These are phyloP conservation scores for Neoboletus subvelutipes DNA, from an alignment of 768 basidiomycete species.

Conservation along the genomic window DNA sequence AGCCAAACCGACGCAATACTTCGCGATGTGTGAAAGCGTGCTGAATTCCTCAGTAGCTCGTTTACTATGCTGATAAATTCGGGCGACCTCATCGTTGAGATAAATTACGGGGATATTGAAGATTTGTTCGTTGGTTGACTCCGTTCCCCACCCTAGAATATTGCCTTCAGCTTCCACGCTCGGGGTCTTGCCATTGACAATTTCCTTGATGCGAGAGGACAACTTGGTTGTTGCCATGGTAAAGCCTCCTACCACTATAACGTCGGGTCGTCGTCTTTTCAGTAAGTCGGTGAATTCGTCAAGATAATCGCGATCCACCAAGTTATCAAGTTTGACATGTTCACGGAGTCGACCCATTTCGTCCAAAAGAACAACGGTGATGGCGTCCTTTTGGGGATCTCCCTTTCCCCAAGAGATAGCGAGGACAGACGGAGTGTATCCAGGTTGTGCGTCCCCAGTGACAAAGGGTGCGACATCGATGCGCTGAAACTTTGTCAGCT, in stretches of 20 bases:
- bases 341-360: constrained; percentile 89
- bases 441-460: constrained; percentile 60
- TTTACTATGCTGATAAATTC: constrained; percentile 89
- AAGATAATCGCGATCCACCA: constrained; percentile 64
- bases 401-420: constrained; percentile 95
- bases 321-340: constrained; percentile 84
- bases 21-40: constrained; percentile 69
- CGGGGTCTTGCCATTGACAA: constrained; percentile 37
- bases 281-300: constrained; percentile 83
- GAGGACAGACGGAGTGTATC: constrained; percentile 75
- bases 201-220: constrained; percentile 59
- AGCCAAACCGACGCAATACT: constrained; percentile 93
- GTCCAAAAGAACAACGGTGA: constrained; percentile 83
- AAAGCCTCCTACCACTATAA: constrained; percentile 88
- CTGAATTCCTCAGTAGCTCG: constrained; percentile 85
- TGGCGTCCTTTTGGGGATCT: constrained; percentile 87
- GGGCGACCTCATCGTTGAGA: constrained; percentile 86
- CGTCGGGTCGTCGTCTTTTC: constrained; percentile 78
- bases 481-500: constrained; percentile 49
- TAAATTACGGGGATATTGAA: constrained; percentile 77
- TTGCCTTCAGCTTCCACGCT: constrained; percentile 22
- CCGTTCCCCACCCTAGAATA: constrained; percentile 26
- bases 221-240: constrained; percentile 77
- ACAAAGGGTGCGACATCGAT: constrained; percentile 79
- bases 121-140: constrained; percentile 39